Base-by-base conservation (phyloP, 1,139 yeast species). In the Lodderomyces parapsilosis region DNA sequence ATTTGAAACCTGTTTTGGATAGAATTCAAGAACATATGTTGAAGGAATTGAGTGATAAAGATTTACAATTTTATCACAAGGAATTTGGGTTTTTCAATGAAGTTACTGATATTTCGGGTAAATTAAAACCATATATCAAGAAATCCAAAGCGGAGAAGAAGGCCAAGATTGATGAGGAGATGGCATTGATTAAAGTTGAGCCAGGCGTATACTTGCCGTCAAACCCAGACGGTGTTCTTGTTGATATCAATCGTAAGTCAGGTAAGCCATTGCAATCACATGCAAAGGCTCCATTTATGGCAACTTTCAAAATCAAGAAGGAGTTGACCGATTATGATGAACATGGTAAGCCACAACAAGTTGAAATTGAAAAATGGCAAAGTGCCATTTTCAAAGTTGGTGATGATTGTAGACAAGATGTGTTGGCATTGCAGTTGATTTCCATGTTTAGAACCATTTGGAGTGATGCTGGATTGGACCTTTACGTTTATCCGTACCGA, bases 381-480 rank as follows among this genome's bases (percentile, higher is more conserved):
- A 83, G 96, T 58, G 99, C 99, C 17, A 94, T 94, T 63, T 94
- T 94, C 76, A 94, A 94, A 65, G 99, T 94, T 46, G 99, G 99
- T 48, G 99, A 94, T 66, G 99, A 94, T 65, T 91, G 98, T 72
- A 80, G 99, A 55, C 99, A 94, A 65, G 99, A 94, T 68, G 93
- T 94, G 42, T 76, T 94, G 53, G 98, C 97, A 0, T 71, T 94
- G 48, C 99, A 94, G 61, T 73, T 94, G 57, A 86, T 94, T 50
- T 85, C 97, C 3, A 83, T 93, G 28, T 94, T 94, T 74, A 78
- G 96, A 55, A 83, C 94, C 41, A 88, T 94, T 46, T 94, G 96
- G 94, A 79, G 81, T 51, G 77, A 79, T 51, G 82, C 89, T 10
- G 98, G 98, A 1, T 72, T 94, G 48, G 98, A 93, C 61, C 76